These are phyloP conservation scores for Lotmaria passim DNA, from an alignment of 208 protist genomes.

Conservation along the genomic window DNA sequence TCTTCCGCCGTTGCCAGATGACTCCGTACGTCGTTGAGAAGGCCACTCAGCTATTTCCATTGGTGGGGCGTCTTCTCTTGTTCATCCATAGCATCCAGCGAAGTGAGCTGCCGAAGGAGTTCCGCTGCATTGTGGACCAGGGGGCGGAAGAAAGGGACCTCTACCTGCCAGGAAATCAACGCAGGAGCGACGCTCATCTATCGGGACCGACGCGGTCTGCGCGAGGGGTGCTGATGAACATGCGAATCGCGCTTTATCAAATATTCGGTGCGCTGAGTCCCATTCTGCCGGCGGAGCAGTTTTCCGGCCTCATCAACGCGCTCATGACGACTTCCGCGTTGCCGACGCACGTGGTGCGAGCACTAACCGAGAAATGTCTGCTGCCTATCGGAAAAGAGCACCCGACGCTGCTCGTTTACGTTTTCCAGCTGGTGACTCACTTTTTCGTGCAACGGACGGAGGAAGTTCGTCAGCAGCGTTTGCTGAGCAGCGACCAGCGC, in stretches of 20 bases:
- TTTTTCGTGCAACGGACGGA: constrained; percentile 50
- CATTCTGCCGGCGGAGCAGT: constrained; percentile 50
- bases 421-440: constrained; percentile 37
- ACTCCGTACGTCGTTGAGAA: constrained; percentile 64
- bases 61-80: constrained; percentile 49
- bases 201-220: constrained; percentile 29
- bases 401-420: constrained; percentile 37
- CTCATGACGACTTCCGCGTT: constrained; percentile 29
- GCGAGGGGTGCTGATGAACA: constrained; percentile 43
- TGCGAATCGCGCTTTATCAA: constrained; percentile 74
- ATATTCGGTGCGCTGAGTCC: constrained; percentile 58
- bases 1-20: constrained; percentile 65
- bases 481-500: not conserved
- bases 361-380: constrained; percentile 60
- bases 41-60: constrained; percentile 37
- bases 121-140: constrained; percentile 50
- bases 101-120: constrained; percentile 47
- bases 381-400: constrained; percentile 55
- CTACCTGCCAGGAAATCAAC: constrained; percentile 54
- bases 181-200: constrained; percentile 33
- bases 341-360: constrained; percentile 47
- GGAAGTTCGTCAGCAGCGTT: constrained; percentile 14
- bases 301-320: constrained; percentile 48
- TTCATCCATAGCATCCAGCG: constrained; percentile 58
- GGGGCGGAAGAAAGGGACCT: constrained; percentile 37